phyloP scores from a whole-genome alignment of 768 basidiomycete species.

The Hydnum rufescens region DNA sequence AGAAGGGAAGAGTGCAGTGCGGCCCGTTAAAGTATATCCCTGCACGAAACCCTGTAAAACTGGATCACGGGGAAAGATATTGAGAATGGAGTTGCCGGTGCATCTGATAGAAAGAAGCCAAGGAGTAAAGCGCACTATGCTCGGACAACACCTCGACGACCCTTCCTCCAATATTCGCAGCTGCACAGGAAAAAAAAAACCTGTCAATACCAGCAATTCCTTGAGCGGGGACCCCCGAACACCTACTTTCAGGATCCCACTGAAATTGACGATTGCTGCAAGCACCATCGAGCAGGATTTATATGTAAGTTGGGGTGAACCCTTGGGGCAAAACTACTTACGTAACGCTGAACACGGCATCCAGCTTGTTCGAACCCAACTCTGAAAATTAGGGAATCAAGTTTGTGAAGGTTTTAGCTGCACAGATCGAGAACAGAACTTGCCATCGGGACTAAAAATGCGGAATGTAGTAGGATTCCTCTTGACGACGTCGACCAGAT shows the following conservation, averaged over 20 bases:
- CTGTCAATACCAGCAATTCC: background rate
- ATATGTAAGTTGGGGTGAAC: conserved; percentile 10
- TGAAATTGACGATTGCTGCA: conserved; percentile 56
- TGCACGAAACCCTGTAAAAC: conserved; percentile 77
- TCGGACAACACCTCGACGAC: conserved; percentile 79
- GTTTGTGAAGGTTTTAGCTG: too few relatives aligned
- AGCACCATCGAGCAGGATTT: conserved; percentile 4
- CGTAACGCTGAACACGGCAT: conserved; percentile 42
- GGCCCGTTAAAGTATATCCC: conserved; percentile 79
- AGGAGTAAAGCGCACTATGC: conserved; percentile 26
- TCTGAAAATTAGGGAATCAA: too few relatives aligned
- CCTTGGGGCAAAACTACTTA: background rate
- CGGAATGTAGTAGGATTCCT: conserved; percentile 65
- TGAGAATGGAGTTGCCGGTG: too few relatives aligned
- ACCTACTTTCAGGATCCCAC: conserved; percentile 36
- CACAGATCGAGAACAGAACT: background rate
- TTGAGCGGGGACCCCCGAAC: background rate
- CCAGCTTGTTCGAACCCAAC: conserved; percentile 72
- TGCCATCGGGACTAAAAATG: conserved; percentile 67
- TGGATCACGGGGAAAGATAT: background rate
- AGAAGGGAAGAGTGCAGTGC: conserved; percentile 65
- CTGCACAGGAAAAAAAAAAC: conserved; percentile 24
- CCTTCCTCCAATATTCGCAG: conserved; percentile 46
- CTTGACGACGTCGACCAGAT: conserved; percentile 22
- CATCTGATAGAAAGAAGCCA: background rate